Evolutionary conservation across 768 basidiomycete genomes (phyloP), one percentile per base, ranked within the genome.

Genomic region (Mycena sanguinolenta): DNA sequence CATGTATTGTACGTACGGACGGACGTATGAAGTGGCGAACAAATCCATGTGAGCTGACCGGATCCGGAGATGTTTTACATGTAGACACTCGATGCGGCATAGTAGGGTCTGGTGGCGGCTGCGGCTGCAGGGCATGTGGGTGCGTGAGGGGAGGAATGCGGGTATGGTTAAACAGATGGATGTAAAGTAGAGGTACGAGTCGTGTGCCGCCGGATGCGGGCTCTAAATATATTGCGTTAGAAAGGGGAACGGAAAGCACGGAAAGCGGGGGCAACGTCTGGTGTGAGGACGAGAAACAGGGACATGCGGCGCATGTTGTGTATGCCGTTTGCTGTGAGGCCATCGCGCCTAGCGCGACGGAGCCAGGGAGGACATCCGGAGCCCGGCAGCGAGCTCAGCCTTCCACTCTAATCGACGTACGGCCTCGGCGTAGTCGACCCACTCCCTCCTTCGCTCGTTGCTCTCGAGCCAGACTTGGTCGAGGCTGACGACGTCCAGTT

Each of bases 371-470:
- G 90, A 95, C 34, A 92, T 84, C 75, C 86, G 85, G 61, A 95
- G 85, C 59, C 90, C 94, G 78, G 93, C 91, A 10, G 90, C 88
- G 52, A 96, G 87, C 82, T 96, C 95, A n/a, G 87, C 82, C 79
- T 96, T 96, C 95, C 95, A 96, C 69, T 90, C 87, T 46, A 96
- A 78, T 74, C 95, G 84, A 75, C 85, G 82, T 72, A 89, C 82
- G 19, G 95, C 95, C 82, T 95, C 95, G 53, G 90, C 89, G 75
- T 91, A 95, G 80, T 95, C 94, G 75, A 96, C 94, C 94, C 93
- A 95, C 83, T 95, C 95, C 75, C 95, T 84, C 79, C 84, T 86
- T 70, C 95, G 90, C 83, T 96, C 94, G 73, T 89, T 86, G 75
- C 88, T 83, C 79, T 96, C 95, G 67, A 93, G 83, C 95, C 95